Percentiles rank a stretch among this genome's conserved stretches.
Evolutionary conservation across 352 stramenopile genomes (phyloP).

Genomic region (Pythium monospermum): DNA sequence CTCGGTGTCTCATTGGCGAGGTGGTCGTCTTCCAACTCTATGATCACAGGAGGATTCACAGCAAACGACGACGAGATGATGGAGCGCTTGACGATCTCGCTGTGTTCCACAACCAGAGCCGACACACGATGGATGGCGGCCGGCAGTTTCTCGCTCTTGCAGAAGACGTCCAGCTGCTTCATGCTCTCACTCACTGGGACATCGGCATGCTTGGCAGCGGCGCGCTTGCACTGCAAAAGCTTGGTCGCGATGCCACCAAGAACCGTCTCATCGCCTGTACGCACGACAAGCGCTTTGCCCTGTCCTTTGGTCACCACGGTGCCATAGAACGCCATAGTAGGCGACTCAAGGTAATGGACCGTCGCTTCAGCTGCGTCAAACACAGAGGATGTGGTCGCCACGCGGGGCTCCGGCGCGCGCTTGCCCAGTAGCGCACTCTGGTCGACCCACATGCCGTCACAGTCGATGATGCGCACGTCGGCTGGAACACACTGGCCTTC

Average conservation of each 20-base stretch:
- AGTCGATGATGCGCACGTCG: constrained; percentile 45
- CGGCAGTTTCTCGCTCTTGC: constrained; percentile 32
- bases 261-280: constrained; percentile 40
- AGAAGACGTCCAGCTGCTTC: constrained; percentile 40
- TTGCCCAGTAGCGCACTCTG: constrained; percentile 30
- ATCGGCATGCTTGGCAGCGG: constrained; percentile 21
- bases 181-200: constrained; percentile 33
- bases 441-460: constrained; percentile 41
- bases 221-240: constrained; percentile 24
- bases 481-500: constrained; percentile 45
- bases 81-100: constrained; percentile 36
- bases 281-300: constrained; percentile 46
- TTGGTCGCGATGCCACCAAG: constrained; percentile 35
- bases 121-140: constrained; percentile 32
- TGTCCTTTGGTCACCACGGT: constrained; percentile 33
- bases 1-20: constrained; percentile 34
- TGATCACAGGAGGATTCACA: constrained; percentile 32
- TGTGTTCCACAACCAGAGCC: constrained; percentile 41
- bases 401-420: constrained; percentile 19
- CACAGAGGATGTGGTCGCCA: constrained; percentile 31
- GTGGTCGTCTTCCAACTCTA: constrained; percentile 38
- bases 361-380: constrained; percentile 36
- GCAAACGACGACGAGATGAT: constrained; percentile 41
- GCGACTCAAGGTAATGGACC: constrained; percentile 42
- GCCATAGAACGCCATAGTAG: constrained; percentile 52